Evolutionary conservation across 768 basidiomycete genomes (phyloP).

Genomic region (Collybia sordida): DNA sequence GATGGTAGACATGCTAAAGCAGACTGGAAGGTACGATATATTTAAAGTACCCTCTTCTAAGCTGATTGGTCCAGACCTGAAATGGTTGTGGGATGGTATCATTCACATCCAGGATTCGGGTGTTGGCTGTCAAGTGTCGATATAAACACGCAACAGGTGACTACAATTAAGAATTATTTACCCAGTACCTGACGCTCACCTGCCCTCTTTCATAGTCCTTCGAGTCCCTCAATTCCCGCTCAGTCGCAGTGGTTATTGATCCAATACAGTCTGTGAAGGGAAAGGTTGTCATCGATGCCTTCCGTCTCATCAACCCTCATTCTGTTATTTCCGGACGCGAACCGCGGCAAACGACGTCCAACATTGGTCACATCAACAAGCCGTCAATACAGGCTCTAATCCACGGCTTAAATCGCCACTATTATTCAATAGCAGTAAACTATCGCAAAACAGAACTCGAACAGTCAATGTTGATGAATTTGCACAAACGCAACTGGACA

Average conservation of each 20-base stretch:
- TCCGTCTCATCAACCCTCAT: slow-evolving; percentile 93
- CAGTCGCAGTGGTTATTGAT: slow-evolving; percentile 96
- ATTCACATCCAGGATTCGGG: slow-evolving; percentile 99
- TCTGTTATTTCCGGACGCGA: slow-evolving; percentile 89
- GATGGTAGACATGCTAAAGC: slow-evolving; percentile 99
- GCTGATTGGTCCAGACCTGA: slow-evolving; percentile 61
- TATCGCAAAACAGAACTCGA: slow-evolving; percentile 98
- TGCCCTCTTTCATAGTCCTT: slow-evolving; percentile 67
- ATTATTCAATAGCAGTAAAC: slow-evolving; percentile 97
- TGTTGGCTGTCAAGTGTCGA: slow-evolving; percentile 99
- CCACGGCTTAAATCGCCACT: slow-evolving; percentile 96
- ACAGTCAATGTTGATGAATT: slow-evolving; percentile 97
- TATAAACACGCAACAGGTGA: slow-evolving; percentile 96
- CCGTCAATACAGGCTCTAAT: slow-evolving; percentile 99
- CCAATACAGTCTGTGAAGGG: slow-evolving; percentile 99
- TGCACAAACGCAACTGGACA: slow-evolving; percentile 99
- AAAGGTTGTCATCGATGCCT: slow-evolving; percentile 99
- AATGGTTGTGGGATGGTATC: slow-evolving; percentile 99
- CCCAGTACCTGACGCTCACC: slow-evolving; percentile 9
- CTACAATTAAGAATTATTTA: slow-evolving; percentile 9
- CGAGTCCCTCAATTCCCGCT: slow-evolving; percentile 88
- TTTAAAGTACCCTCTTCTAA: background rate
- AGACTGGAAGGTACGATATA: slow-evolving; percentile 83
- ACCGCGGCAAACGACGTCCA: slow-evolving; percentile 95
- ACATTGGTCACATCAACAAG: slow-evolving; percentile 98